These are phyloP conservation scores for Asterochloris sp. DNA, from an alignment of 139 green algal genomes.

Conservation along the genomic window DNA sequence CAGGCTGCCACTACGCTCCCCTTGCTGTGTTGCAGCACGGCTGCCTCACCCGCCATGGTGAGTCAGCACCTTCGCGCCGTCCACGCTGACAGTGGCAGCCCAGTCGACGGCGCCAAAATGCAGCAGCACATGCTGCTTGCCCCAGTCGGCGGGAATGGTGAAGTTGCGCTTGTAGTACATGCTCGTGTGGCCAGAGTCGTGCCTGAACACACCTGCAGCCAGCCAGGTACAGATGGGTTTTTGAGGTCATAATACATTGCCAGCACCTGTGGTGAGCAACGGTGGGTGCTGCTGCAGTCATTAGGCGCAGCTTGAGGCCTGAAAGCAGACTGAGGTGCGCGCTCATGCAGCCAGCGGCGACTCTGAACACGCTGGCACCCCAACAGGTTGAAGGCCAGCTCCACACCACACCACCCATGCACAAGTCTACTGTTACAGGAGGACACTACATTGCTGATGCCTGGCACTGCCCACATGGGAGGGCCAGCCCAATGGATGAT, in stretches of 20 bases:
- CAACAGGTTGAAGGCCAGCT: no score
- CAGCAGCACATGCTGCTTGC: constrained; percentile 10
- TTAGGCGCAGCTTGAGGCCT: neutral
- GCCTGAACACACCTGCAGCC: constrained; percentile 6
- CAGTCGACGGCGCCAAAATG: constrained; percentile 29
- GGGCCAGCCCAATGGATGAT: no score
- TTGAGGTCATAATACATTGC: neutral
- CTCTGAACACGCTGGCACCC: neutral
- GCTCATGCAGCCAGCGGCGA: neutral
- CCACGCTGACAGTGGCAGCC: constrained; percentile 17
- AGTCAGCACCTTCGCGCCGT: neutral
- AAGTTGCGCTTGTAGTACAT: constrained; percentile 24
- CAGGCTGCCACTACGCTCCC: no score
- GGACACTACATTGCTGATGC: no score
- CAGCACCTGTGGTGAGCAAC: neutral
- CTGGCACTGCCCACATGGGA: no score
- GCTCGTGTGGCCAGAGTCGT: neutral
- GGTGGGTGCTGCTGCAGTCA: neutral
- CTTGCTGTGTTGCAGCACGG: no score
- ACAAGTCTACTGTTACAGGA: no score
- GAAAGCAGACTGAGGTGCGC: neutral
- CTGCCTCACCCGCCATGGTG: constrained; percentile 20
- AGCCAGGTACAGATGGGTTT: neutral
- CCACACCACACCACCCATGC: no score
- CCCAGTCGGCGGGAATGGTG: constrained; percentile 1